Evolutionary conservation across 169 alveolate species (phyloP).

Genomic region (Babesia ovis): DNA sequence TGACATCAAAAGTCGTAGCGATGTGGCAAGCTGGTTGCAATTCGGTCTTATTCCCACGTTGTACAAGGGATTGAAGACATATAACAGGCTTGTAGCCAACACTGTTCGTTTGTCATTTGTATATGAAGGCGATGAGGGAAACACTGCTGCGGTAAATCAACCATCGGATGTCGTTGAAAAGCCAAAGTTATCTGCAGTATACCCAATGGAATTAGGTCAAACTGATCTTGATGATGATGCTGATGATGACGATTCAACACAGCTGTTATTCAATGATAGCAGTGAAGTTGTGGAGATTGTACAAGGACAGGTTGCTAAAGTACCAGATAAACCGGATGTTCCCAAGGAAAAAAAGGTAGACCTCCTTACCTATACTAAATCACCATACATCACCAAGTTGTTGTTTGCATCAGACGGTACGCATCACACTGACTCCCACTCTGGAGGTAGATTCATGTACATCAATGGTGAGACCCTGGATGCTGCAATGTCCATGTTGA

Average conservation of each 20-base stretch:
- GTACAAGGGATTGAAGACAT: conserved; percentile 53
- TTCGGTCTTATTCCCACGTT: conserved; percentile 64
- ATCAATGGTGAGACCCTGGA: conserved; percentile 61
- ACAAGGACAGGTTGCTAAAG: background rate
- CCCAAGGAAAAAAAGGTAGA: background rate
- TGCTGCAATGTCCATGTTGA: conserved; percentile 51
- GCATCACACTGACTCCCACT: conserved; percentile 47
- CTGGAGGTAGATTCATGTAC: conserved; percentile 68
- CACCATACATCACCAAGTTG: conserved; percentile 30
- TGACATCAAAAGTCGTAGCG: conserved; percentile 41
- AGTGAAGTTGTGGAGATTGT: conserved; percentile 5
- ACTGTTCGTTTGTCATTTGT: conserved; percentile 54
- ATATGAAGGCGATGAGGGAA: conserved; percentile 33
- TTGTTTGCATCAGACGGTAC: conserved; percentile 50
- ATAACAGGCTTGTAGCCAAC: conserved; percentile 61
- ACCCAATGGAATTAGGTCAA: conserved; percentile 22
- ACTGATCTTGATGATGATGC: conserved; percentile 56
- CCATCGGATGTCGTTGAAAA: conserved; percentile 31
- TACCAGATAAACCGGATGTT: background rate
- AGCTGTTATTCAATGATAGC: conserved; percentile 39
- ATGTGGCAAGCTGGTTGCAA: conserved; percentile 64
- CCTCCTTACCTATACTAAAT: background rate
- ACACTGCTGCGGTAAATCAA: conserved; percentile 31
- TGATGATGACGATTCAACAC: conserved; percentile 41
- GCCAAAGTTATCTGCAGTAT: conserved; percentile 15